Evolutionary conservation across 805 yeast species (phyloP).

Genomic region (Kodamaea jinghongensis): DNA sequence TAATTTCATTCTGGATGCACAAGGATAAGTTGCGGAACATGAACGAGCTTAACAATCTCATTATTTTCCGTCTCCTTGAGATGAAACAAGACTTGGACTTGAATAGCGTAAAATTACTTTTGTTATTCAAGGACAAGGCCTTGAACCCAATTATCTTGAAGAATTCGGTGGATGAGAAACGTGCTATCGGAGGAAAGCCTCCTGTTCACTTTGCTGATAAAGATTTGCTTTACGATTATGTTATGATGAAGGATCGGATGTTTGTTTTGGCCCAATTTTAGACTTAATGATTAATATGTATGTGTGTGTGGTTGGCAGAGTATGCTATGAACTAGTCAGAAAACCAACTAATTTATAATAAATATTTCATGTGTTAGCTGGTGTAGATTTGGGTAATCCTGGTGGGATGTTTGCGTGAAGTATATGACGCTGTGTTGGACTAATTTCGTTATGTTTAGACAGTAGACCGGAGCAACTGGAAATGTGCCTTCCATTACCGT

Average conservation of each 20-base stretch:
- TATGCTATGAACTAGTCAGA: not conserved
- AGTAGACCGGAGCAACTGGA: too few species aligned
- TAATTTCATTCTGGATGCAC: constrained; percentile 11
- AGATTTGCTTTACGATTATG: constrained; percentile 21
- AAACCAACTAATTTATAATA: not conserved
- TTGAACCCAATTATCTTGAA: constrained; percentile 19
- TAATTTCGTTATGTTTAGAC: too few species aligned
- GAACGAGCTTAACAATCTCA: constrained; percentile 17
- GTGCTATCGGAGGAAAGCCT: not conserved
- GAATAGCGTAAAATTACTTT: constrained; percentile 14
- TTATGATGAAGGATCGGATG: constrained; percentile 19
- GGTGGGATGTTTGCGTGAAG: too few species aligned
- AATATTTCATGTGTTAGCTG: too few species aligned
- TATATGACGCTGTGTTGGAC: too few species aligned
- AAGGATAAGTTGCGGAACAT: constrained; percentile 16
- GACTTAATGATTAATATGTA: not conserved
- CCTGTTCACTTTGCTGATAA: constrained; percentile 9
- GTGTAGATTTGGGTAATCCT: too few species aligned
- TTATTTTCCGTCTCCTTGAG: constrained; percentile 15
- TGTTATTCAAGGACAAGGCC: constrained; percentile 18
- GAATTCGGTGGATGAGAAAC: constrained; percentile 10
- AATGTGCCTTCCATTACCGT: too few species aligned
- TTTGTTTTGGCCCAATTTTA: constrained; percentile 18
- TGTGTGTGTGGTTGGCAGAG: not conserved
- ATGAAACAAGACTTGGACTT: constrained; percentile 14